Base-by-base conservation (phyloP, 2,329 filamentous ascomycete genomes). In the Diaporthe citrichinensis region DNA sequence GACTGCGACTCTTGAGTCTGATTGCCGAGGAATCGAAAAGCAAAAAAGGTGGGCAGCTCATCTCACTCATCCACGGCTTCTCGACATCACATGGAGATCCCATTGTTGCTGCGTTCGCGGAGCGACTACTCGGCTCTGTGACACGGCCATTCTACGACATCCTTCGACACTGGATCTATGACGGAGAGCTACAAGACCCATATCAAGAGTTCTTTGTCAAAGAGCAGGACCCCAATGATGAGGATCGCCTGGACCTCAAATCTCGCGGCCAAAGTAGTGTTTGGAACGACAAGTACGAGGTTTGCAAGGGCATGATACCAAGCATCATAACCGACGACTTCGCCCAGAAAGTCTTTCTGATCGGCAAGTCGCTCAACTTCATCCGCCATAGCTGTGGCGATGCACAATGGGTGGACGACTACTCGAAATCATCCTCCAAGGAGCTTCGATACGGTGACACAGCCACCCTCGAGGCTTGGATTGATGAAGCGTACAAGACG, bases 361-460 rank as follows among this genome's bases (percentile, higher is more conserved):
- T 99, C 79, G 97, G 97, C 74, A 99, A 99, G 84, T 98, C 96
- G 5, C 89, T 99, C 73, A 99, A 99, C 84, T 99, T 99, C 84
- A 98, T 99, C 82, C 93, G 97, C 34, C 96, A 98, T 84, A 96
- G 95, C 79, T 99, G 97, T 82, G 94, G 94, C 12, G 97, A 99
- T 83, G 95, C 95, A 34, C 92, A 93, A 44, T 99, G 97, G 97
- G 97, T 99, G 2, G 96, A 98, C 81, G 93, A 93, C 44, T 98
- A 99, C 85, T 98, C 96, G 39, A 98, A 97, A 82, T 93, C 93
- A 68, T 94, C 96, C 1, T 98, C 96, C 14, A 97, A 97, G 84
- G 95, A 98, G 84, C 89, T 99, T 46, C 91, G 92, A 67, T 98
- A 99, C 81, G 96, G 96, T 69, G 96, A 98, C 84, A 98, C 96